Evolutionary conservation across 306 rosid species (phyloP), one percentile per base, ranked within the genome.

Genomic region (Sicyos baderoa): DNA sequence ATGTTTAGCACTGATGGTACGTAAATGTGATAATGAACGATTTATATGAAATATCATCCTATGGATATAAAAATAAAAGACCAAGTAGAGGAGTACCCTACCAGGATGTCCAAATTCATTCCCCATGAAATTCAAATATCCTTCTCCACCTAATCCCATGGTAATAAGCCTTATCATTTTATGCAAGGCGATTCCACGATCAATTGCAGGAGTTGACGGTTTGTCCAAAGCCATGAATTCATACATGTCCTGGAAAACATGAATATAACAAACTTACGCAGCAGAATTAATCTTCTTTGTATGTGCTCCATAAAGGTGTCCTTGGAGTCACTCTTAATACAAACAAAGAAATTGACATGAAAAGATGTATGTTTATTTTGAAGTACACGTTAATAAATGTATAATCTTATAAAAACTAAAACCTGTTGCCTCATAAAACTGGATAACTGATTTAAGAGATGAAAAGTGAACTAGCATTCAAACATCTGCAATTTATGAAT

Each of bases 71-170:
- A 57, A 61, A 48, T 54, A 77, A 40, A 75, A 54, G 37, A 64
- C 55, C 40, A 9, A 66, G 61, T 58, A 81, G 48, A 45, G 52
- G 59, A 67, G 73, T 9, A 40, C 60, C 80, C 80, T 83, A 90
- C 99, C 99, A 55, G 99, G 99, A 81, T 94, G 99, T 54, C 99
- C 99, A 47, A 94, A 94, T 82, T 94, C 99, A 85, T 94, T 94
- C 78, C 99, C 99, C 99, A 90, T 94, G 79, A 94, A 94, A 82
- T 94, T 94, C 76, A 94, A 77, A 79, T 94, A 94, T 65, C 96
- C 99, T 87, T 94, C 96, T 73, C 99, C 99, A 67, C 97, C 99
- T 49, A 94, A 86, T 58, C 97, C 86, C 86, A 90, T 84, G 21
- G 99, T 94, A 75, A 94, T 75, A 75, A 94, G 97, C 96, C 99